These are phyloP conservation scores for Oryza punctata DNA, from an alignment of 176 grass and related monocot species.

Conservation along the genomic window DNA sequence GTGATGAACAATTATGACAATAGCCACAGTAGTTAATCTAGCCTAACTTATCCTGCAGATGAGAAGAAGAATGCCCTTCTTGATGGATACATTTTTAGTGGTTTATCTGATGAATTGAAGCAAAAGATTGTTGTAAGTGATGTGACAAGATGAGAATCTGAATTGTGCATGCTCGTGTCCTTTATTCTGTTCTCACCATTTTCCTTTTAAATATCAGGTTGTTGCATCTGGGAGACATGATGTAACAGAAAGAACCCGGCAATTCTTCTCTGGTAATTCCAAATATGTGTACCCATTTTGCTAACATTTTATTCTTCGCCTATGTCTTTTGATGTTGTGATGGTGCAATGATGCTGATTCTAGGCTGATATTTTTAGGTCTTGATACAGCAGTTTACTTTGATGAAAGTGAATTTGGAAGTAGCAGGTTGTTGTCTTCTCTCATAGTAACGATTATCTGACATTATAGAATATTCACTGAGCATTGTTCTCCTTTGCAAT, in stretches of 20 bases:
- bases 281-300: constrained; percentile 15
- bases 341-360: constrained; percentile 18
- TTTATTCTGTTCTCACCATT: constrained; percentile 28
- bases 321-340: constrained; percentile 17
- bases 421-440: constrained; percentile 64
- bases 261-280: constrained; percentile 67
- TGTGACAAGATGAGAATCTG: constrained; percentile 7
- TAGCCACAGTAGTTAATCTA: background rate
- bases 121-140: constrained; percentile 74
- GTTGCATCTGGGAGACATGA: constrained; percentile 76
- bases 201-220: constrained; percentile 50
- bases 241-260: constrained; percentile 42
- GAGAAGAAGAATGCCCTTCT: constrained; percentile 47
- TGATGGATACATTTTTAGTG: constrained; percentile 74
- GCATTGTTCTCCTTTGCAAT: constrained; percentile 9
- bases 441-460: constrained; percentile 12
- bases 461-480: constrained; percentile 1
- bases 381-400: constrained; percentile 60
- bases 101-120: constrained; percentile 64
- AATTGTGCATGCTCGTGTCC: constrained; percentile 4
- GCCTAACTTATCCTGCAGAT: constrained; percentile 47
- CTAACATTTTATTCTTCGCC: constrained; percentile 22
- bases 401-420: constrained; percentile 75
- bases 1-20: constrained; percentile 14
- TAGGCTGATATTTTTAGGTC: constrained; percentile 54